Evolutionary conservation across 2,329 filamentous ascomycete genomes (phyloP).

Genomic region (Epichloe aotearoae): DNA sequence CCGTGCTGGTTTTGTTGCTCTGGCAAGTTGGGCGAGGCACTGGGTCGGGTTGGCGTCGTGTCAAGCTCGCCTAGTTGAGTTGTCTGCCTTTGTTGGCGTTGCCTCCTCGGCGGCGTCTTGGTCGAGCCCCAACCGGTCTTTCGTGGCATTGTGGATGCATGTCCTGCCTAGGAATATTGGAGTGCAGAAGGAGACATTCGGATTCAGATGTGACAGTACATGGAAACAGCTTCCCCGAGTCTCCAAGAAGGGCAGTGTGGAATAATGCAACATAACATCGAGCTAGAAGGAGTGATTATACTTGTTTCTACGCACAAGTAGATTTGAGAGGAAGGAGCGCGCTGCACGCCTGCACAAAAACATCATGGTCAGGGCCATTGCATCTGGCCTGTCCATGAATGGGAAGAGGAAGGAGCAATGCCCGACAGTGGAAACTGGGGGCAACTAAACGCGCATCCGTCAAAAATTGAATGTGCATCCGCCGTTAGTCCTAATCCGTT

Average conservation of each 20-base stretch:
- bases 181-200: background rate
- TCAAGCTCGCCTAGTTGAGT: slow-evolving; percentile 19
- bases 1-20: background rate
- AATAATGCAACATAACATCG: background rate
- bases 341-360: background rate
- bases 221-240: background rate
- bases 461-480: no score
- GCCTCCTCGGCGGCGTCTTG: slow-evolving; percentile 5
- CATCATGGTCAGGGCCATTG: background rate
- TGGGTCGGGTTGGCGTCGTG: slow-evolving; percentile 19
- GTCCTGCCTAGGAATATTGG: background rate
- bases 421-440: background rate
- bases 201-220: background rate
- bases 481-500: no score
- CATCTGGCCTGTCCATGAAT: background rate
- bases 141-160: background rate
- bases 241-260: background rate
- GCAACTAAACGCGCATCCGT: no score
- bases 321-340: background rate
- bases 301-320: background rate
- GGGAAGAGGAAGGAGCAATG: background rate
- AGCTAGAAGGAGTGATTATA: background rate
- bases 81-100: slow-evolving; percentile 6
- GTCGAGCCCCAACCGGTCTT: background rate
- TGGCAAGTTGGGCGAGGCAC: slow-evolving; percentile 7